These are phyloP conservation scores for Grigorovia yakushimaensis DNA, from an alignment of 805 yeast genomes.

Conservation along the genomic window DNA sequence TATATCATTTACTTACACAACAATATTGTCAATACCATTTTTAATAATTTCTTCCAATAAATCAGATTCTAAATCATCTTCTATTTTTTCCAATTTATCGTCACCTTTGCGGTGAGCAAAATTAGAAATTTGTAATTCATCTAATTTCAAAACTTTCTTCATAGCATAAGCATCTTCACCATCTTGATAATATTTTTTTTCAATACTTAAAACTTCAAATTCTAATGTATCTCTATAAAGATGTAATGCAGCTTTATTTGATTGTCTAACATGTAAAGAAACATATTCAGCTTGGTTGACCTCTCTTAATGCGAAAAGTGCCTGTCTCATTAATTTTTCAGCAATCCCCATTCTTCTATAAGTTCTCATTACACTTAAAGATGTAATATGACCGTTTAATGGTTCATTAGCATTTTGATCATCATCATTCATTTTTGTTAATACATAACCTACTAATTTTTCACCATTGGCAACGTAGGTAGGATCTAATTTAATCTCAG, in stretches of 20 bases:
- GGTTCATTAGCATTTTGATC: slow-evolving; percentile 62
- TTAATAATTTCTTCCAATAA: slow-evolving; percentile 31
- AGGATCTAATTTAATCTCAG: slow-evolving; percentile 42
- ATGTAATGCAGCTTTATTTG: slow-evolving; percentile 90
- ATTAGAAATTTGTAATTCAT: slow-evolving; percentile 50
- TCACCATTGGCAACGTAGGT: slow-evolving; percentile 59
- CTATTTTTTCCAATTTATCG: slow-evolving; percentile 25
- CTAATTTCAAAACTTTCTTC: slow-evolving; percentile 58
- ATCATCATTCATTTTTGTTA: slow-evolving; percentile 95
- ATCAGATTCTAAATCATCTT: slow-evolving; percentile 49
- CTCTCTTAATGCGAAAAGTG: slow-evolving; percentile 71
- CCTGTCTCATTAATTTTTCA: slow-evolving; percentile 79
- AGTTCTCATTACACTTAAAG: slow-evolving; percentile 89
- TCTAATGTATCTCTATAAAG: slow-evolving; percentile 75
- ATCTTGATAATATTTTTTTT: slow-evolving; percentile 86
- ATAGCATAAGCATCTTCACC: slow-evolving; percentile 97
- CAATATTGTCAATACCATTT: slow-evolving; percentile 15
- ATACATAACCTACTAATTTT: slow-evolving; percentile 88
- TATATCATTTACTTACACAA: slow-evolving; percentile 7
- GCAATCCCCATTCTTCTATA: slow-evolving; percentile 94
- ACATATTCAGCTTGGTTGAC: slow-evolving; percentile 74
- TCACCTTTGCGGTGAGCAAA: slow-evolving; percentile 32
- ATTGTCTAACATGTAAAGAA: slow-evolving; percentile 84
- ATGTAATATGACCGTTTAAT: slow-evolving; percentile 91
- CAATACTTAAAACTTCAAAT: slow-evolving; percentile 75